A percentile compares a stretch with the other conserved stretches of the same genome.
phyloP scores from a whole-genome alignment of 129 eudicot species.

The Solidago caesia region DNA sequence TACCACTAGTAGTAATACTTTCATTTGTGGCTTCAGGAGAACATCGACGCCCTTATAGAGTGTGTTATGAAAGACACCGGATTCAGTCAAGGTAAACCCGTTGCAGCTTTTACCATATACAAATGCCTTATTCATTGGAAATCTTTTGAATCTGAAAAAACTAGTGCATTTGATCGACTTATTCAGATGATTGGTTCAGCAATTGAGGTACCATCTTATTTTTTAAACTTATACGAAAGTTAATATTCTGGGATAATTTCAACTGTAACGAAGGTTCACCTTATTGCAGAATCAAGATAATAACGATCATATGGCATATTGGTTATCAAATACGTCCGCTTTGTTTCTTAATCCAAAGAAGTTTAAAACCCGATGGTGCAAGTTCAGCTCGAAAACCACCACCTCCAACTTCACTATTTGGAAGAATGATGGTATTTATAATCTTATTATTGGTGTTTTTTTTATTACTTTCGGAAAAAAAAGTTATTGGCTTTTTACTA shows the following conservation, averaged over 20 bases:
- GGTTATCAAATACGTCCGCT: slow-evolving; percentile 78
- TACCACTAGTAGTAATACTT: slow-evolving; percentile 1
- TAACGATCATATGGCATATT: slow-evolving; percentile 73
- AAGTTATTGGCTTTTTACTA: too few relatives aligned
- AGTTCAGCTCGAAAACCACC: slow-evolving; percentile 58
- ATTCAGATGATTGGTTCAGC: slow-evolving; percentile 98
- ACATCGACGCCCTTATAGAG: slow-evolving; percentile 78
- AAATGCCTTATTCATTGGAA: slow-evolving; percentile 98
- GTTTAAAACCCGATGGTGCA: slow-evolving; percentile 53
- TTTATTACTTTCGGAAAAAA: too few relatives aligned
- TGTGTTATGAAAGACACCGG: slow-evolving; percentile 87
- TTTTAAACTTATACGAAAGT: background rate
- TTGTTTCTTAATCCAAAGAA: slow-evolving; percentile 67
- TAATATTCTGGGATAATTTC: slow-evolving; percentile 1
- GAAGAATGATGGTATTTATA: slow-evolving; percentile 56
- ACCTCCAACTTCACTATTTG: slow-evolving; percentile 73
- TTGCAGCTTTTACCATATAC: slow-evolving; percentile 90
- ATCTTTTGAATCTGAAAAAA: slow-evolving; percentile 90
- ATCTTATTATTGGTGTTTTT: background rate
- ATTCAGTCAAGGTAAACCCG: slow-evolving; percentile 93
- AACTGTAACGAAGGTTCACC: slow-evolving; percentile 8
- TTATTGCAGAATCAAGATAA: slow-evolving; percentile 66
- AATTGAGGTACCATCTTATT: slow-evolving; percentile 59
- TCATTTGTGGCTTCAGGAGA: slow-evolving; percentile 59
- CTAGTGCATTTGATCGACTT: slow-evolving; percentile 95